Evolutionary conservation across 352 stramenopile species (phyloP), one percentile per base, ranked within the genome.

Genomic region (Globisporangium canariense): DNA sequence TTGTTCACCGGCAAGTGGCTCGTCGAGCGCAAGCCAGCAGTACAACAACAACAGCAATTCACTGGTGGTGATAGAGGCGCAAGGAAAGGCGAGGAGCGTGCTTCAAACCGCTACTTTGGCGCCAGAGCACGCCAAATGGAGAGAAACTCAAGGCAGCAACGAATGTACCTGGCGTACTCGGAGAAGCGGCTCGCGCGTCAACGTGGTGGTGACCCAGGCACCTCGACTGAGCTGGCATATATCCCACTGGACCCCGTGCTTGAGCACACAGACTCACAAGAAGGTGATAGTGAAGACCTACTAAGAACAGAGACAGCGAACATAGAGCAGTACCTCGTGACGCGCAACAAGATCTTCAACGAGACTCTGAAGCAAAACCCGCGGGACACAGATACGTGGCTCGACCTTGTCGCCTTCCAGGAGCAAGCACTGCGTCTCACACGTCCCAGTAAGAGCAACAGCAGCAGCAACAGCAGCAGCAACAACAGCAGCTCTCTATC

Each of bases 381-480:
- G 32, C 62, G 73, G 3, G 64, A 83, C 32, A 62, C 88, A 16
- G 64, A 75, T 0, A 63, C 49, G 16, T 95, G 86, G 86, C 71
- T 95, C 1, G 74, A 92, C 52, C 76, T 91, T 32, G 78, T 91
- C n/a, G 78, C 71, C 1, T 91, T 93, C 47, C 86, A 95, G 66
- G 77, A 86, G n/a, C 62, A 92, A 25, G 78, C 73, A 28, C 66
- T 76, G 11, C 69, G 75, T 2, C 64, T 92, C 53, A 58, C 75
- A 4, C 57, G 40, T 10, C 77, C 70, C 41, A 69, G 38, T 4
- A 56, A 28, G 5, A 4, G 8, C 25, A 34, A 1, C 16, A 52
- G 32, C 34, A 57, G 25, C 25, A 4, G 8, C 25, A 34, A 1
- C 16, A 52, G 32, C 34, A 57, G 25, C 25, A 28, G 16, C 7